Evolutionary conservation across 108 stramenopile species (phyloP).

Genomic region (Seminavis robusta): DNA sequence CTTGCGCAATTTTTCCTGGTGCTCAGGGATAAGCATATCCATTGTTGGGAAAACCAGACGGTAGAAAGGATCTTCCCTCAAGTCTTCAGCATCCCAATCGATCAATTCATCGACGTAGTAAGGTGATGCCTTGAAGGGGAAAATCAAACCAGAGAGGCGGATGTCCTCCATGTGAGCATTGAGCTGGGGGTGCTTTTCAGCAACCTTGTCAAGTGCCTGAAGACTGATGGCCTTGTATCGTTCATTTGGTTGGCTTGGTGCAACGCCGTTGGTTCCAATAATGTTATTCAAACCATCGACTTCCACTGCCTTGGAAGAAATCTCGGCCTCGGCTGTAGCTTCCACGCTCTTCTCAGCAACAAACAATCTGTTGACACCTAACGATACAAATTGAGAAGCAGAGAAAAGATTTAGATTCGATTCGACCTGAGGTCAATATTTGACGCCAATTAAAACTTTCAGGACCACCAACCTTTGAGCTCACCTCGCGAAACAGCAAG

Average conservation of each 20-base stretch:
- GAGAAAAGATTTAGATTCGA: too few species aligned
- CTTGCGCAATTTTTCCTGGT: constrained; percentile 26
- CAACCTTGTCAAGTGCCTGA: constrained; percentile 41
- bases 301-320: constrained; percentile 19
- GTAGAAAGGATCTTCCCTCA: constrained; percentile 46
- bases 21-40: constrained; percentile 41
- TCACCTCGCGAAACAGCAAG: too few species aligned
- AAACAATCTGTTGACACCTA: too few species aligned
- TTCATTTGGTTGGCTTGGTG: constrained; percentile 29
- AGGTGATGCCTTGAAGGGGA: constrained; percentile 57
- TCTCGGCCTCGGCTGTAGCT: constrained; percentile 1
- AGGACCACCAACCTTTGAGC: too few species aligned
- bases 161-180: constrained; percentile 36
- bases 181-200: constrained; percentile 38
- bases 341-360: too few species aligned
- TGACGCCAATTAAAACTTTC: too few species aligned
- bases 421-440: too few species aligned
- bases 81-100: constrained; percentile 43
- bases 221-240: constrained; percentile 50
- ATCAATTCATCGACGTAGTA: constrained; percentile 55
- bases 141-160: constrained; percentile 38
- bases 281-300: constrained; percentile 35
- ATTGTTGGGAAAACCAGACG: constrained; percentile 46
- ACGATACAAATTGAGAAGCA: too few species aligned
- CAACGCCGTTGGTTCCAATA: constrained; percentile 28